Percentiles rank a stretch among this genome's conserved stretches.
phyloP scores from a whole-genome alignment of 192 early-diverging fungal genomes.

The Coemansia sp. region DNA sequence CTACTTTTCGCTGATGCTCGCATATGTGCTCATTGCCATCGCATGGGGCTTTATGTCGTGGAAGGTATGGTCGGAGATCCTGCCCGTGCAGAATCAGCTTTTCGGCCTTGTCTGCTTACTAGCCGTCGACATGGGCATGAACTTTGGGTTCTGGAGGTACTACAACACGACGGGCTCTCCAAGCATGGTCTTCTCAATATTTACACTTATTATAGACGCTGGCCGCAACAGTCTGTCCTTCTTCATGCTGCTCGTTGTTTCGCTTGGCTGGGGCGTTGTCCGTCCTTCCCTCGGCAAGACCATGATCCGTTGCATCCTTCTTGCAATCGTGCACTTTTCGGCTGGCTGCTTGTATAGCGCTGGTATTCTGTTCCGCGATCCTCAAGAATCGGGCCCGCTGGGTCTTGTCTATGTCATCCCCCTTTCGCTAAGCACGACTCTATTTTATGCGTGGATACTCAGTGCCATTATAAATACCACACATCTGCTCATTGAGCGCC shows the following conservation, averaged over 20 bases:
- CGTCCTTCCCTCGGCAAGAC: constrained; percentile 83
- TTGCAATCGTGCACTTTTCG: constrained; percentile 81
- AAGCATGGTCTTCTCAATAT: constrained; percentile 64
- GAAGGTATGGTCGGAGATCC: constrained; percentile 82
- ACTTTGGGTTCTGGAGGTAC: constrained; percentile 79
- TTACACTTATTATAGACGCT: constrained; percentile 80
- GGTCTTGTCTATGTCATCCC: constrained; percentile 83
- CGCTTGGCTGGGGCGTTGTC: constrained; percentile 95
- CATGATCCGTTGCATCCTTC: constrained; percentile 80
- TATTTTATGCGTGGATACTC: constrained; percentile 94
- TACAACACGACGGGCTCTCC: constrained; percentile 64
- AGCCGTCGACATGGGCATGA: constrained; percentile 88
- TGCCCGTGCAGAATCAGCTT: constrained; percentile 90
- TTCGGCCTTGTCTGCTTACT: constrained; percentile 82
- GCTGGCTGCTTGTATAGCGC: constrained; percentile 85
- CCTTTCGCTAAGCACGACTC: constrained; percentile 82
- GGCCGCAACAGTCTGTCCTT: constrained; percentile 91
- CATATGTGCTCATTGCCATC: constrained; percentile 72
- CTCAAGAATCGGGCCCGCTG: constrained; percentile 62
- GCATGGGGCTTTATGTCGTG: constrained; percentile 79
- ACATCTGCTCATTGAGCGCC: constrained; percentile 68
- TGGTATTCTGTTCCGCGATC: constrained; percentile 71
- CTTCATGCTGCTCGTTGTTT: constrained; percentile 94
- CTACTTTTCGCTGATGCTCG: constrained; percentile 69
- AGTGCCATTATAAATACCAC: constrained; percentile 79